Conservation (phyloP, 2,329 filamentous ascomycete genomes). For the Penicillium sp. region DNA sequence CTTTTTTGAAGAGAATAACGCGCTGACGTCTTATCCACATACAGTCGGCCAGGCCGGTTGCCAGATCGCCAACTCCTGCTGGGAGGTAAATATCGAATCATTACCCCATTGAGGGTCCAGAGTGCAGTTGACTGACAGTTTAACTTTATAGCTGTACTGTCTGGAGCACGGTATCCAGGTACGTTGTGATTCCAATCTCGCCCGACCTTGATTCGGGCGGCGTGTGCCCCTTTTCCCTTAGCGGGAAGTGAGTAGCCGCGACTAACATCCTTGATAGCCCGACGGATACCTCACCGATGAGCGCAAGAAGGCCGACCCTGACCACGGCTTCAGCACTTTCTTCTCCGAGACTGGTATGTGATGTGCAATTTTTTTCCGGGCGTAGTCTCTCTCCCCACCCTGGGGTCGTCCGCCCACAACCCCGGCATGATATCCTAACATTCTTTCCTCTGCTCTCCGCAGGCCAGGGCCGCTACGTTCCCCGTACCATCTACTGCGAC, state of each 20-base stretch:
- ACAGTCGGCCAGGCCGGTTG: slow-evolving; percentile 99
- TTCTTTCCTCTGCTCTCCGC: slow-evolving; percentile 13
- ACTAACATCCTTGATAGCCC: slow-evolving; percentile 57
- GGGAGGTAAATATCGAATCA: slow-evolving; percentile 73
- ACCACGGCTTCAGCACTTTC: slow-evolving; percentile 99
- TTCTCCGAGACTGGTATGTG: slow-evolving; percentile 96
- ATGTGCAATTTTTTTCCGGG: slow-evolving; percentile 16
- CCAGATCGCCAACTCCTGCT: slow-evolving; percentile 99
- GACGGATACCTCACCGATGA: slow-evolving; percentile 98
- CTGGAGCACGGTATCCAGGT: slow-evolving; percentile 99
- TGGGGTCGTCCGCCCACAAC: neutral
- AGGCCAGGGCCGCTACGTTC: slow-evolving; percentile 99
- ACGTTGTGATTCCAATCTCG: slow-evolving; percentile 39
- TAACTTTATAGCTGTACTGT: slow-evolving; percentile 78
- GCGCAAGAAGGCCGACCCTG: slow-evolving; percentile 86
- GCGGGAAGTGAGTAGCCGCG: slow-evolving; percentile 20
- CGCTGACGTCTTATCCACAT: slow-evolving; percentile 32
- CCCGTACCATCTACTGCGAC: slow-evolving; percentile 98
- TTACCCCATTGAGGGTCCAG: slow-evolving; percentile 6
- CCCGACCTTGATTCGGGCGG: slow-evolving; percentile 17
- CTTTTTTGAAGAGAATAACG: slow-evolving; percentile 22
- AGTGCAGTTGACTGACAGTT: slow-evolving; percentile 30
- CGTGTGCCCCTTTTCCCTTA: slow-evolving; percentile 17
- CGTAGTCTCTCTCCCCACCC: slow-evolving; percentile 10
- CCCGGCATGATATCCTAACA: slow-evolving; percentile 12